Percentiles rank a stretch among this genome's conserved stretches.
phyloP scores from a whole-genome alignment of 345 rosid species.

The Eutrema heterophyllum region DNA sequence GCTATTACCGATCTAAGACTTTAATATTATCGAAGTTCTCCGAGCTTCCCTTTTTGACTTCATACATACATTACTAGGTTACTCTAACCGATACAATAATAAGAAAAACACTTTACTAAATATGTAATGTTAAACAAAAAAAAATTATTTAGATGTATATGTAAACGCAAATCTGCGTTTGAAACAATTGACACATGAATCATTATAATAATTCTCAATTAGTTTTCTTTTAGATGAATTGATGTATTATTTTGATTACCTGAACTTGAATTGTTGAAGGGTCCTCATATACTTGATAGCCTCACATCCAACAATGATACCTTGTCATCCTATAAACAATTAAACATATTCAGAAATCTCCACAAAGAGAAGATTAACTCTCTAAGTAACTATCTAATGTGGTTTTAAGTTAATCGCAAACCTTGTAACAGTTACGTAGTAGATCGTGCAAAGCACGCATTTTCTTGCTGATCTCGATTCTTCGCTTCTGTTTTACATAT shows the following conservation, averaged over 20 bases:
- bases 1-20: too few species aligned
- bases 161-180: not conserved
- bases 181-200: not conserved
- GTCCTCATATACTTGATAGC: constrained; percentile 59
- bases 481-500: constrained; percentile 44
- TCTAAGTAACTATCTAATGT: not conserved
- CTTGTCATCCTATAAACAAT: constrained; percentile 45
- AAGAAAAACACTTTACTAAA: too few species aligned
- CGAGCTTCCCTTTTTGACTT: too few species aligned
- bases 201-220: not conserved
- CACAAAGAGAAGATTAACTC: not conserved
- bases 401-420: constrained; percentile 15
- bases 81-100: too few species aligned
- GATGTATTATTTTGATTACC: constrained; percentile 38
- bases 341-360: constrained; percentile 2
- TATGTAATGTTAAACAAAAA: too few species aligned
- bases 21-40: too few species aligned
- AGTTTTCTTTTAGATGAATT: not conserved
- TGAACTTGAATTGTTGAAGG: constrained; percentile 75
- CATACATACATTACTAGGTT: too few species aligned
- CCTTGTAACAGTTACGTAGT: constrained; percentile 65
- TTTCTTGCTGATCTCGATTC: constrained; percentile 62
- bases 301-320: constrained; percentile 54
- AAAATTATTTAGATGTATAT: too few species aligned
- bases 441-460: constrained; percentile 61